Evolutionary conservation across 495 filamentous ascomycete species (phyloP).

Genomic region (Lepidopterella palustris): DNA sequence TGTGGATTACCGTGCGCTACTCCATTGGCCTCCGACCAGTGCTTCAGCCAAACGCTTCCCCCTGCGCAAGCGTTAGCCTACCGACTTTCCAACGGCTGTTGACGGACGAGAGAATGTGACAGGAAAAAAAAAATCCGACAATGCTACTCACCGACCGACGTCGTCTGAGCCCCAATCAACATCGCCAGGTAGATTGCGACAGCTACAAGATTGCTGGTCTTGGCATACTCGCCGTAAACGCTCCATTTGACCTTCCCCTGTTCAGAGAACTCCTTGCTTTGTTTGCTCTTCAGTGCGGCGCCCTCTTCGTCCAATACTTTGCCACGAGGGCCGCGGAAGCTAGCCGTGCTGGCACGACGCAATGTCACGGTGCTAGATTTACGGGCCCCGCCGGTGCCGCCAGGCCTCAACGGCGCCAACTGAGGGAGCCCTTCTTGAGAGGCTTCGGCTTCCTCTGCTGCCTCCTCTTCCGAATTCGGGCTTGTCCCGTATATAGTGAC

Average conservation of each 20-base stretch:
- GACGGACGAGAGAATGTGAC: no score
- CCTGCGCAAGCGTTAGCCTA: constrained; percentile 33
- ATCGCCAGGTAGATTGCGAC: constrained; percentile 75
- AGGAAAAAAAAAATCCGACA: background rate
- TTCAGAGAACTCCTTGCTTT: constrained; percentile 78
- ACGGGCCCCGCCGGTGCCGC: constrained; percentile 39
- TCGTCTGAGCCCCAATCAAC: constrained; percentile 71
- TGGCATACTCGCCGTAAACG: constrained; percentile 60
- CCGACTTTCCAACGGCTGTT: background rate
- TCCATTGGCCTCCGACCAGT: constrained; percentile 78
- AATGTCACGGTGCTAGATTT: constrained; percentile 68
- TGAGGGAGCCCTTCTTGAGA: constrained; percentile 61
- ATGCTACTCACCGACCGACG: constrained; percentile 51
- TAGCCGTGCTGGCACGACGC: constrained; percentile 84
- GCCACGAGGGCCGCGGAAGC: constrained; percentile 76
- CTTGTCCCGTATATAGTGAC: constrained; percentile 48
- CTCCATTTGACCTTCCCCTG: constrained; percentile 98
- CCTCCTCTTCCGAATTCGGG: constrained; percentile 40
- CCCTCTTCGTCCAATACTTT: constrained; percentile 81
- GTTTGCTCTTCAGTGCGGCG: constrained; percentile 61
- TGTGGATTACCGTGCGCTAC: constrained; percentile 58
- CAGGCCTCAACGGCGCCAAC: constrained; percentile 62
- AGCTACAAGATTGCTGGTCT: constrained; percentile 81
- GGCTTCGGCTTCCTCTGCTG: constrained; percentile 58
- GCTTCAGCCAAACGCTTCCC: constrained; percentile 88